phyloP scores from a whole-genome alignment of 495 filamentous ascomycete species.

The Podospora pseudopauciseta region DNA sequence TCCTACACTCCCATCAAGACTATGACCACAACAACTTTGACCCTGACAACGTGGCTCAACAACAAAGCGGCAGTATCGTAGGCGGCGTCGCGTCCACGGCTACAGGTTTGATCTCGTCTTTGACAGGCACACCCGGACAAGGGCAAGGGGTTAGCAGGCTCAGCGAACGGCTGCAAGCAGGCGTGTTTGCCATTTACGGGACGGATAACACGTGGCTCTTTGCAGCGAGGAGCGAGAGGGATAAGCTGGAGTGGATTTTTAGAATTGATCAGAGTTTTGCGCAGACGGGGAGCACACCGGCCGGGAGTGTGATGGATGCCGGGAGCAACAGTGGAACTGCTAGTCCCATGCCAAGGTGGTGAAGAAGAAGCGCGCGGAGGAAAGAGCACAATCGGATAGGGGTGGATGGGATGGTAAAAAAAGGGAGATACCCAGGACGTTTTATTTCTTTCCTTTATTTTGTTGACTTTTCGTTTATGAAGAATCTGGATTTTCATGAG shows the following conservation, averaged over 20 bases:
- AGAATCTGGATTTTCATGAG: neutral
- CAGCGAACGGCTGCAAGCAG: constrained; percentile 55
- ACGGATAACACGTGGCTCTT: constrained; percentile 93
- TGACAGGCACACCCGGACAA: constrained; percentile 20
- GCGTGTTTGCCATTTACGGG: constrained; percentile 91
- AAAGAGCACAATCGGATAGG: neutral
- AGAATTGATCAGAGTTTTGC: constrained; percentile 61
- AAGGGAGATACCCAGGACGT: neutral
- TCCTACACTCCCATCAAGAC: constrained; percentile 51
- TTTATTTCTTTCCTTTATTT: neutral
- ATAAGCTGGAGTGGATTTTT: constrained; percentile 93
- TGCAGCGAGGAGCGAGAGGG: constrained; percentile 75
- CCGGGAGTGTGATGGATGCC: neutral
- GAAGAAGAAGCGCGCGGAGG: neutral
- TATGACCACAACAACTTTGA: constrained; percentile 1
- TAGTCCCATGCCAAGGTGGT: neutral
- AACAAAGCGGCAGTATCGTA: neutral
- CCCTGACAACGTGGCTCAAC: neutral
- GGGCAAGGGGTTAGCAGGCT: constrained; percentile 36
- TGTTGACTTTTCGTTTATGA: neutral
- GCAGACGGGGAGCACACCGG: neutral
- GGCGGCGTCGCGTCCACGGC: neutral
- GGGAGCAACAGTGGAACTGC: neutral
- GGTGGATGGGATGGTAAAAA: neutral
- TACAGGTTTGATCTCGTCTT: constrained; percentile 22